Conservation (phyloP, 805 yeast species). For the Lachancea quebecensis region DNA sequence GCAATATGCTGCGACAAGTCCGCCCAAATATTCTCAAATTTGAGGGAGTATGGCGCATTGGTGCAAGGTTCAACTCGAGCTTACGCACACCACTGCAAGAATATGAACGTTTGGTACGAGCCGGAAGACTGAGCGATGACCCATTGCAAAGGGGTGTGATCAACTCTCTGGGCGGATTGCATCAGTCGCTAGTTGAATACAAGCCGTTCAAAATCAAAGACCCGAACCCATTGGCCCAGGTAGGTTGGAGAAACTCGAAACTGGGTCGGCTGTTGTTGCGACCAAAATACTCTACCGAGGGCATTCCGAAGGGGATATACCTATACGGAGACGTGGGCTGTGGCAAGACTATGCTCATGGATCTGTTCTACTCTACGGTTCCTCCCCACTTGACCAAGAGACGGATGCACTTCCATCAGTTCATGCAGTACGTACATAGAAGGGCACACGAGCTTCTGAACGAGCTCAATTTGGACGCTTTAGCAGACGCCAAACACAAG, state of each 20-base stretch:
- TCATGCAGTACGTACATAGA: constrained; percentile 91
- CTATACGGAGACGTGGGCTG: constrained; percentile 97
- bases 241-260: constrained; percentile 35
- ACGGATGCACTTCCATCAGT: constrained; percentile 91
- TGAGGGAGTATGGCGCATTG: neutral
- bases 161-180: constrained; percentile 51
- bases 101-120: constrained; percentile 43
- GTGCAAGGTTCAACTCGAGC: neutral
- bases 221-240: constrained; percentile 42
- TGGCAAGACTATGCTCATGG: constrained; percentile 98
- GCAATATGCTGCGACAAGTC: too few species aligned
- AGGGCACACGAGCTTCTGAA: constrained; percentile 68
- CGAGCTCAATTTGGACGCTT: constrained; percentile 42
- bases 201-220: constrained; percentile 51
- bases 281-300: constrained; percentile 21
- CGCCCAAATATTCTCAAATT: too few species aligned
- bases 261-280: constrained; percentile 30
- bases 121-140: constrained; percentile 59
- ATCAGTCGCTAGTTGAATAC: constrained; percentile 47
- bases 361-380: constrained; percentile 77
- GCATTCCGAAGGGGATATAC: constrained; percentile 76
- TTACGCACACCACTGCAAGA: constrained; percentile 41
- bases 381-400: constrained; percentile 71
- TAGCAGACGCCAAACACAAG: constrained; percentile 32
- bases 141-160: constrained; percentile 74